Evolutionary conservation across 306 rosid genomes (phyloP).

Genomic region (Herpetospermum pedunculosum): DNA sequence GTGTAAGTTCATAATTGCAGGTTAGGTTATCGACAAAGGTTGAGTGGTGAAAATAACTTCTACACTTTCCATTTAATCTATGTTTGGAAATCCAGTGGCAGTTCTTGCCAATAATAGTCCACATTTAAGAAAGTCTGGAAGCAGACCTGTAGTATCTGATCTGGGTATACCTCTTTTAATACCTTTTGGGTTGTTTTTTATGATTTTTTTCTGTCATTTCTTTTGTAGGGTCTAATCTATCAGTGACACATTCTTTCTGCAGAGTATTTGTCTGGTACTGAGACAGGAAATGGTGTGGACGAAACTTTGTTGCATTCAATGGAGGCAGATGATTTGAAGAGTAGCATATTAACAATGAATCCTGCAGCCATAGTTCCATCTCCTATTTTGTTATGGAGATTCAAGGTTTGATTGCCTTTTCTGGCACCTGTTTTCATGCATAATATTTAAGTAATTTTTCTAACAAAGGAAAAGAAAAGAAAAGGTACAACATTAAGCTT

Average conservation of each 20-base stretch:
- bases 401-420: conserved; percentile 44
- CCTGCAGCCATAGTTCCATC: conserved; percentile 61
- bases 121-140: conserved; percentile 91
- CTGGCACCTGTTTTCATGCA: not conserved
- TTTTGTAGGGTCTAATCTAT: not conserved
- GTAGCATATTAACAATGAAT: conserved; percentile 26
- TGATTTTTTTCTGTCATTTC: not conserved
- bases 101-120: conserved; percentile 74
- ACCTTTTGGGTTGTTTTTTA: not conserved
- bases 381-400: conserved; percentile 76
- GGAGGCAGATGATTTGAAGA: conserved; percentile 43
- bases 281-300: conserved; percentile 57
- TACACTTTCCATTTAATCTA: conserved; percentile 42
- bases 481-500: not conserved
- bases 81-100: conserved; percentile 60
- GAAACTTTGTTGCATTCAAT: conserved; percentile 37
- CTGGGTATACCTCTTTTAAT: conserved; percentile 41
- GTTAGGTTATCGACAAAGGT: conserved; percentile 23
- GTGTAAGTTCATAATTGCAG: conserved; percentile 21
- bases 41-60: conserved; percentile 12
- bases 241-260: conserved; percentile 9
- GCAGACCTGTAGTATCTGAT: conserved; percentile 72
- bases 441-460: not conserved
- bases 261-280: conserved; percentile 35
- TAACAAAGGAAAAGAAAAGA: not conserved